Base-by-base conservation (phyloP, 2,329 filamentous ascomycete species). In the Emmonsia crescens region DNA sequence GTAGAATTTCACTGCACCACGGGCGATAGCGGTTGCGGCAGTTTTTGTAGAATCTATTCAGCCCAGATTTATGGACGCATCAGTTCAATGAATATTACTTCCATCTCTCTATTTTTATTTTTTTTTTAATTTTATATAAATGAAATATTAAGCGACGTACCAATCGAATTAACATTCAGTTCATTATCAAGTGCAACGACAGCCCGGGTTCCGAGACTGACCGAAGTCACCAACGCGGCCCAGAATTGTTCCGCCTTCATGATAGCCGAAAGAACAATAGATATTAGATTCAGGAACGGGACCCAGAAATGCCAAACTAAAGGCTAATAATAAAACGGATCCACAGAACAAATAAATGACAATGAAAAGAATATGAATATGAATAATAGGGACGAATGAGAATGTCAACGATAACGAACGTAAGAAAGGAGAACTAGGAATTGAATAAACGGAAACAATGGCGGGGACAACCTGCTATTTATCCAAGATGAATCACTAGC, bases 1-100 rank as follows among this genome's bases (percentile, higher is more conserved):
- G 66, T 84, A 84, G 64, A 80, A 80, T 31, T 70, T 73, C 68
- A 84, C 79, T 73, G 84, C 78, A 52, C 75, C 75, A 64, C 73
- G 74, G 4, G 78, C 78, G 58, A 79, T 70, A 24, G 73, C 72
- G 59, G 74, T 75, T 6, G 79, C 75, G 19, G 78, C 77, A 60
- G 71, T 67, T 62, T 78, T 80, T 64, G 82, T 78, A 2, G 78
- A 80, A 19, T 74, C 79, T 75, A 54, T 9, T 48, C 27, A 21
- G 6, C 16, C 9, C 24, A 44, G 12, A 44, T 21, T 36, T 19
- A 56, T 56, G 12, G 16, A 33, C 5, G n/a, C n/a, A 21, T 40
- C 12, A 40, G 54, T 8, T 57, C n/a, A 16, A n/a, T 54, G 51
- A 29, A 54, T 8, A 36, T 3, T n/a, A 1, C 8, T 10, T 31